A percentile compares a stretch with the other conserved stretches of the same genome.
Evolutionary conservation across 1,284 basidiomycete species (phyloP).

Genomic region (Puccinia triticina): DNA sequence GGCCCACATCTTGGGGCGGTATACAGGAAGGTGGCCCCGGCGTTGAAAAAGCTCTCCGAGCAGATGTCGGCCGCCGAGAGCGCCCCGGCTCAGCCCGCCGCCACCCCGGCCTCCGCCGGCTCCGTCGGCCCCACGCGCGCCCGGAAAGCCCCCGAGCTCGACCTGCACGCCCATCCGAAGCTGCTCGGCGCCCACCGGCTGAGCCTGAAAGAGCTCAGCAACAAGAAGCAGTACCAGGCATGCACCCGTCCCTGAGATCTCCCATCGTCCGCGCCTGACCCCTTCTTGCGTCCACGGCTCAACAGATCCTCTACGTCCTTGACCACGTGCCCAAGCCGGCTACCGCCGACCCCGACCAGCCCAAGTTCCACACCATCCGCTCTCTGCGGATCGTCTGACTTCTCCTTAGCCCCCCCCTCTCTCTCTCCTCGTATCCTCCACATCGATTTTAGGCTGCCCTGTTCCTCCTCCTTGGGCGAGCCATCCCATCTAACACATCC

Average conservation of each 20-base stretch:
- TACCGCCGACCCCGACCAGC: not conserved
- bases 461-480: no score
- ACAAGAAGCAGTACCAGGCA: slow-evolving; percentile 57
- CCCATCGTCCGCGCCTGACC: not conserved
- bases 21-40: not conserved
- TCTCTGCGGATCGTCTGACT: not conserved
- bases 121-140: not conserved
- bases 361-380: not conserved
- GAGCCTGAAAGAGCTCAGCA: slow-evolving; percentile 54
- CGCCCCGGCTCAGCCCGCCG: not conserved
- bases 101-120: not conserved
- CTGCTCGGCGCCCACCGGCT: slow-evolving; percentile 55
- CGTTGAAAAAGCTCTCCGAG: slow-evolving; percentile 12
- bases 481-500: no score
- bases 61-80: not conserved
- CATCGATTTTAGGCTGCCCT: not conserved
- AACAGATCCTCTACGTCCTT: slow-evolving; percentile 3
- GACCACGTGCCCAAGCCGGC: not conserved
- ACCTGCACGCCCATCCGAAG: slow-evolving; percentile 39
- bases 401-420: not conserved
- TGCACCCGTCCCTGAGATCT: slow-evolving; percentile 25
- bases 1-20: no score
- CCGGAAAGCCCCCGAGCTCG: not conserved
- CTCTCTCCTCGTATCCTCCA: not conserved
- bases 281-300: not conserved